Evolutionary conservation across 768 basidiomycete genomes (phyloP), one percentile per base, ranked within the genome.

Genomic region (Termitomyces sp.): DNA sequence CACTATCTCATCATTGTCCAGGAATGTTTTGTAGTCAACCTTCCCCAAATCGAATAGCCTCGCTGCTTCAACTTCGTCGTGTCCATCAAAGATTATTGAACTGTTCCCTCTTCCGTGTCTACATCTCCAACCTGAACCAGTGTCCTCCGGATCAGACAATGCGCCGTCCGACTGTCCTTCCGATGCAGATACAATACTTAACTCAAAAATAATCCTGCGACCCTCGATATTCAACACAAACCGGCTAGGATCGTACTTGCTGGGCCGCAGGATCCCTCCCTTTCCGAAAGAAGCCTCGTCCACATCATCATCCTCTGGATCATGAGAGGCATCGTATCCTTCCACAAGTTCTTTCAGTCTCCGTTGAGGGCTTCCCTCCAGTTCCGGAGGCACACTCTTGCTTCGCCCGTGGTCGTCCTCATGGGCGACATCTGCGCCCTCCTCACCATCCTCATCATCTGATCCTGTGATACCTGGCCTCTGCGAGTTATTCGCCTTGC

Each of bases 161-260:
- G 53, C 55, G n/a, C 58, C 63, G 21, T 63, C 57, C 33, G 50
- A 43, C 31, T 35, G 47, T n/a, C 70, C 69, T 33, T 60, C 64
- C 6, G 55, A 51, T 3, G 65, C 65, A 2, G 74, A 71, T 19
- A 87, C 77, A 42, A 92, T 60, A 62, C 91, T 87, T 57, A 95
- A 70, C 68, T 94, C 86, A 62, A 94, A 94, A n/a, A 75, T 73
- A 21, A 87, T 75, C 49, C 73, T 73, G 54, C 73, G 73, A 3
- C 78, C 81, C 37, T 87, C 85, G 44, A 89, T 81, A 28, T 77
- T 76, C 11, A 94, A 76, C 15, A 83, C 75, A 61, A 91, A 89
- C 54, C 75, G 73, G 42, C 81, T 80, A 12, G 84, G 77, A 60
- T 92, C 86, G 4, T 77, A 73, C 57, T 77, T 75, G 55, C 82